A percentile compares a stretch with the other conserved stretches of the same genome.
Conservation (phyloP, 2,329 filamentous ascomycete genomes). For the Trichoderma sp. region DNA sequence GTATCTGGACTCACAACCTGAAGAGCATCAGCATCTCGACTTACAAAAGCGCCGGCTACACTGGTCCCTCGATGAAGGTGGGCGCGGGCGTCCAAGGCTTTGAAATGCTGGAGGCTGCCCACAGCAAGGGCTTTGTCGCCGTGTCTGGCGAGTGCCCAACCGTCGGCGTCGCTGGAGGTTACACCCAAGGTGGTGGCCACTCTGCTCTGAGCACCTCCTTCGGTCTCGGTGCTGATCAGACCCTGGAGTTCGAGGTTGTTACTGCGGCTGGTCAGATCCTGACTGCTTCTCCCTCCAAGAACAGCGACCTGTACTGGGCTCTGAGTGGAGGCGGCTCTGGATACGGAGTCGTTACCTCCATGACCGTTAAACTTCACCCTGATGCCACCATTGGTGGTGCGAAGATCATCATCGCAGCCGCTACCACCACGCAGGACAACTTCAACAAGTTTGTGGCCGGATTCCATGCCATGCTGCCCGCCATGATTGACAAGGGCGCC, state of each 20-base stretch:
- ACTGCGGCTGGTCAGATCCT: slow-evolving; percentile 47
- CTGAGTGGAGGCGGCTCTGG: slow-evolving; percentile 53
- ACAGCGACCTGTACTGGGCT: slow-evolving; percentile 60
- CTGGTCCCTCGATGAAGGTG: slow-evolving; percentile 50
- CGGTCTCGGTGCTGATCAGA: slow-evolving; percentile 58
- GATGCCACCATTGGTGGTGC: slow-evolving; percentile 31
- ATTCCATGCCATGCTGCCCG: slow-evolving; percentile 29
- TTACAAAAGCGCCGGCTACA: slow-evolving; percentile 43
- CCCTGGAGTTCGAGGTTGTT: slow-evolving; percentile 53
- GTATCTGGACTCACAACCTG: slow-evolving; percentile 42
- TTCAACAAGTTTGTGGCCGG: slow-evolving; percentile 23
- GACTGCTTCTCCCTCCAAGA: slow-evolving; percentile 38
- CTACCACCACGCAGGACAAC: background rate
- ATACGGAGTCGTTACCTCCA: slow-evolving; percentile 43
- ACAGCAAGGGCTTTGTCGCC: slow-evolving; percentile 45
- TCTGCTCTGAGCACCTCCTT: slow-evolving; percentile 48
- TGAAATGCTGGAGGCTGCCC: slow-evolving; percentile 46
- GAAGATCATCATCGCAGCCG: slow-evolving; percentile 21
- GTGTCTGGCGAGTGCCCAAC: slow-evolving; percentile 56
- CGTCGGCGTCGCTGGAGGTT: slow-evolving; percentile 60
- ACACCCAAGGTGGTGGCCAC: slow-evolving; percentile 58
- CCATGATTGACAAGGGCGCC: slow-evolving; percentile 46
- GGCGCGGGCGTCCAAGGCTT: slow-evolving; percentile 53
- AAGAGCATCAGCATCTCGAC: slow-evolving; percentile 41
- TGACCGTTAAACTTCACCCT: slow-evolving; percentile 35